Evolutionary conservation across 345 rosid species (phyloP).

Genomic region (Melastoma malabathricum): DNA sequence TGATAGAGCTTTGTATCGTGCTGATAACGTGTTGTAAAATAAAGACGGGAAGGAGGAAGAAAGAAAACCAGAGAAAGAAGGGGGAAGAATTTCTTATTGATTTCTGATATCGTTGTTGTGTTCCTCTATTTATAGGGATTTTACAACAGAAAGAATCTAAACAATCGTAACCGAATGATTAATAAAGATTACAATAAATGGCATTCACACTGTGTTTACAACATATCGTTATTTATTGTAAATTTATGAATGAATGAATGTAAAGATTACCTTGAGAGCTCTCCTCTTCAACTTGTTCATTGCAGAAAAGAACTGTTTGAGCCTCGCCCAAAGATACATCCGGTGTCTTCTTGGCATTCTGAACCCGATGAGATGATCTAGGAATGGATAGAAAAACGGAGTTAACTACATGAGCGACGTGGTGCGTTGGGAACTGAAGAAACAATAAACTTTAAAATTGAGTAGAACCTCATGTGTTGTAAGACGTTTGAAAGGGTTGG

Average conservation of each 20-base stretch:
- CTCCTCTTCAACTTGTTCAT: slow-evolving; percentile 99
- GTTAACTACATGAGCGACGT: neutral
- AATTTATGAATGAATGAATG: neutral
- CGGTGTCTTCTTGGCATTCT: slow-evolving; percentile 83
- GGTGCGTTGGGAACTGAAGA: neutral
- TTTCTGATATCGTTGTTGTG: too few relatives aligned
- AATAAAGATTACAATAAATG: too few relatives aligned
- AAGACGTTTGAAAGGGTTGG: slow-evolving; percentile 72
- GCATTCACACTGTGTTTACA: too few relatives aligned
- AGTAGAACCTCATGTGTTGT: slow-evolving; percentile 94
- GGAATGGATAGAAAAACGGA: slow-evolving; percentile 7
- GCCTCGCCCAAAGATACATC: slow-evolving; percentile 86
- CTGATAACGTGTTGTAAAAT: too few relatives aligned
- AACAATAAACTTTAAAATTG: slow-evolving; percentile 10
- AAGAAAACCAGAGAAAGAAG: too few relatives aligned
- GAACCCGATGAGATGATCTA: slow-evolving; percentile 97
- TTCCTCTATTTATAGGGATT: too few relatives aligned
- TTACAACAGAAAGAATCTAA: too few relatives aligned
- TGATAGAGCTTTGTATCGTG: too few relatives aligned
- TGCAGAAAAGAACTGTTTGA: slow-evolving; percentile 84
- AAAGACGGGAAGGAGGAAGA: too few relatives aligned
- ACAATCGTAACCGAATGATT: too few relatives aligned
- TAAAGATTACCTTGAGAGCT: slow-evolving; percentile 72
- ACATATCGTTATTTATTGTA: too few relatives aligned
- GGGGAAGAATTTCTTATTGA: too few relatives aligned